Percentiles rank a stretch among this genome's conserved stretches.
phyloP scores from a whole-genome alignment of 73 alveolate genomes.

The Paramecium caudatum region DNA sequence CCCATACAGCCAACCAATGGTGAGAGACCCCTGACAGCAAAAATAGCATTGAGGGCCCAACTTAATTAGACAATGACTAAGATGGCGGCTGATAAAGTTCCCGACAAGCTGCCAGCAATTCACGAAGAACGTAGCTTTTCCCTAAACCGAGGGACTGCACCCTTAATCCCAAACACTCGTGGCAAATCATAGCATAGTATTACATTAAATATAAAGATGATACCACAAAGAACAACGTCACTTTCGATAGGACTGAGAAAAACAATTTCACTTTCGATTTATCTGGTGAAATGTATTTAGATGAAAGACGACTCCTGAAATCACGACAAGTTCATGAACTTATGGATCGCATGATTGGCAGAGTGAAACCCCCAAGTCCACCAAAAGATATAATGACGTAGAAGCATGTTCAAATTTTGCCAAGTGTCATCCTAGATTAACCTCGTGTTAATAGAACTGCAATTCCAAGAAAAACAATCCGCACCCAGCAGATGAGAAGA shows the following conservation, averaged over 20 bases:
- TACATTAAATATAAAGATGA: too few species aligned
- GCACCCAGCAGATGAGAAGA: not conserved
- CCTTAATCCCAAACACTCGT: not conserved
- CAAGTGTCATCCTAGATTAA: constrained; percentile 28
- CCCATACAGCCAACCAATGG: not conserved
- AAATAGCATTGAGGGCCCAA: constrained; percentile 30
- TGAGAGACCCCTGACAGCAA: constrained; percentile 62
- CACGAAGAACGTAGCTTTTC: constrained; percentile 5
- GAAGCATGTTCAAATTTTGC: not conserved
- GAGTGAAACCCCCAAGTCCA: constrained; percentile 58
- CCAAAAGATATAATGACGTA: not conserved
- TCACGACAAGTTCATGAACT: constrained; percentile 47
- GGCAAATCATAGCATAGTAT: constrained; percentile 39
- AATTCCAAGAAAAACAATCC: not conserved
- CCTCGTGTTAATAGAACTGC: not conserved
- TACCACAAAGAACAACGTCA: not conserved
- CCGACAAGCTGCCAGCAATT: constrained; percentile 58
- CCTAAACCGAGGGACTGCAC: not conserved
- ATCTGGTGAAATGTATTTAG: constrained; percentile 35
- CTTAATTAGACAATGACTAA: constrained; percentile 11
- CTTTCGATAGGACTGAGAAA: not conserved
- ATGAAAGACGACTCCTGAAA: constrained; percentile 37
- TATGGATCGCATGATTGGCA: constrained; percentile 66
- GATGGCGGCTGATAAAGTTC: constrained; percentile 7
- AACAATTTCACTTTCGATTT: not conserved